These are phyloP conservation scores for Leishmania arabica DNA, from an alignment of 208 protist species.

Conservation along the genomic window DNA sequence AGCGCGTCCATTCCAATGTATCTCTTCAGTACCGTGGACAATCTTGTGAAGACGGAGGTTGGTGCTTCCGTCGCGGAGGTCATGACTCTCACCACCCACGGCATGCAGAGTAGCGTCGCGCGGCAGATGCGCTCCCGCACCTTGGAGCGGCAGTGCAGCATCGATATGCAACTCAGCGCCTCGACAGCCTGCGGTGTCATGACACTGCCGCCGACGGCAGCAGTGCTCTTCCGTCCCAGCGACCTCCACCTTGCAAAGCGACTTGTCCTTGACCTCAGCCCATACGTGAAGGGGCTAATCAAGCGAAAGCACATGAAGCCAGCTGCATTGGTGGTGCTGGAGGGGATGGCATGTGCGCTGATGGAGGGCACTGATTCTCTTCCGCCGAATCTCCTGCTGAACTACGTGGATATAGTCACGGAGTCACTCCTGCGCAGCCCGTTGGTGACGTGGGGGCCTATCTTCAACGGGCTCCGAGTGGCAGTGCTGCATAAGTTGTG, in stretches of 20 bases:
- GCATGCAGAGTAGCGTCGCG: slow-evolving; percentile 48
- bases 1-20: slow-evolving; percentile 34
- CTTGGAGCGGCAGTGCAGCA: slow-evolving; percentile 40
- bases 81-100: slow-evolving; percentile 44
- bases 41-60: slow-evolving; percentile 43
- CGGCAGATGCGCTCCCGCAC: slow-evolving; percentile 33
- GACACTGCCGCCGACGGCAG: slow-evolving; percentile 43
- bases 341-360: slow-evolving; percentile 29
- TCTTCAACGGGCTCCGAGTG: slow-evolving; percentile 74
- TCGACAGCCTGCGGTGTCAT: slow-evolving; percentile 45
- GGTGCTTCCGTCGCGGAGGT: slow-evolving; percentile 46
- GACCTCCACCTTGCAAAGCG: slow-evolving; percentile 21
- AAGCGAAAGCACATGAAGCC: slow-evolving; percentile 30
- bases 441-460: slow-evolving; percentile 57
- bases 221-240: slow-evolving; percentile 62
- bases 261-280: slow-evolving; percentile 34
- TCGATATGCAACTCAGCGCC: slow-evolving; percentile 40
- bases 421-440: slow-evolving; percentile 47
- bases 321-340: slow-evolving; percentile 25
- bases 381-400: slow-evolving; percentile 27
- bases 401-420: slow-evolving; percentile 55
- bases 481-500: slow-evolving; percentile 69
- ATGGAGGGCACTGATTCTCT: slow-evolving; percentile 42
- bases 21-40: slow-evolving; percentile 52
- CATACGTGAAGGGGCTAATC: slow-evolving; percentile 52